Evolutionary conservation across 1,284 basidiomycete species (phyloP), one percentile per base, ranked within the genome.

Genomic region (Ustilago shanxiensis): DNA sequence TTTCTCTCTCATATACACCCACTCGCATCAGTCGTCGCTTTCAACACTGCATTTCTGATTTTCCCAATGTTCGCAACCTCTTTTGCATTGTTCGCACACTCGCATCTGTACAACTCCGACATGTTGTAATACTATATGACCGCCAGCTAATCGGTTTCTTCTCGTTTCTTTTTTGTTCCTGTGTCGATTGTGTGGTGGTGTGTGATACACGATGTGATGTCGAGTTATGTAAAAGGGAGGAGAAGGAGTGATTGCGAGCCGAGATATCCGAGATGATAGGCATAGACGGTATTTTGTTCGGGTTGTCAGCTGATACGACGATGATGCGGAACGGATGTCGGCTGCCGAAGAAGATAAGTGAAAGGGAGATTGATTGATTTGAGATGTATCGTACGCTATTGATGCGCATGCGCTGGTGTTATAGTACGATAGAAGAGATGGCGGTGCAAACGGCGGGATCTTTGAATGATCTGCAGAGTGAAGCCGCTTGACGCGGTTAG

Each of bases 51-150:
- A 73, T 68, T 28, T 67, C 58, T 71, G 70, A 70, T 70, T 22
- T 49, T 24, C 11, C 37, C 50, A 20, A 20, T 49, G 41, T 61
- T 66, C 35, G 31, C 33, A 54, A 52, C 50, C 41, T 62, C 55
- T 24, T n/a, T 61, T 56, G 61, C 62, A 70, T 22, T 28, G 33
- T 52, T 56, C 52, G 54, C 60, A 57, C 59, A 60, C 64, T 72
- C 61, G 68, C 73, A 76, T 76, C 60, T 67, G 63, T 75, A 71
- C 73, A 71, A 71, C 68, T 76, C 73, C 68, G 73, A 76, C 73
- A 71, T 76, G 73, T 68, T 76, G 68, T 72, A 68, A 59, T 71
- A 60, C 35, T 69, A 73, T 69, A 73, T 53, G 44, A 20, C 41
- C 59, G 62, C 59, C 66, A 65, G 61, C 66, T 65, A 73, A 73